These are phyloP conservation scores for Gossypium laxum DNA, from an alignment of 441 rosid genomes.

Conservation along the genomic window DNA sequence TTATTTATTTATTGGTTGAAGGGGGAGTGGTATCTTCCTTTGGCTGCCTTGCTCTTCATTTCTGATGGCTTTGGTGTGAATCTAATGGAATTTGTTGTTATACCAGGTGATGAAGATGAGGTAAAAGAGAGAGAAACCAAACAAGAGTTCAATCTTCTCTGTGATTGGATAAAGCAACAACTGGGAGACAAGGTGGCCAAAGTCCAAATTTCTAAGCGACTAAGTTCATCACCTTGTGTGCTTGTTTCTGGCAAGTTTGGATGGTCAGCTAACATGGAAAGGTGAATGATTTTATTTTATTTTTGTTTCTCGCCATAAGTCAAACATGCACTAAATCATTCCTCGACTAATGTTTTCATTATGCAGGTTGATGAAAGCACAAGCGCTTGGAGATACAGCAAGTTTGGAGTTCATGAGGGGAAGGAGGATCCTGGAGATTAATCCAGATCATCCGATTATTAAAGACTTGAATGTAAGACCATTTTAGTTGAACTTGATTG, in stretches of 20 bases:
- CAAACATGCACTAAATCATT: background rate
- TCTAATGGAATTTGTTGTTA: constrained; percentile 7
- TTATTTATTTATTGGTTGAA: background rate
- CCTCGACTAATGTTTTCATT: background rate
- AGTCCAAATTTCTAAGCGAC: constrained; percentile 82
- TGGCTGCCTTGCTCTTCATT: background rate
- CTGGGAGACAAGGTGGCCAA: constrained; percentile 93
- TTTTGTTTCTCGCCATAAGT: background rate
- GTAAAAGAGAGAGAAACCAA: constrained; percentile 65
- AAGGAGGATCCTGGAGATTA: constrained; percentile 82
- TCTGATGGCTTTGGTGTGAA: background rate
- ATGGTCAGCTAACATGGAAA: constrained; percentile 99
- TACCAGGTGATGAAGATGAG: constrained; percentile 79
- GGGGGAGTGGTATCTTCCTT: background rate
- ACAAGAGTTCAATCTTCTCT: constrained; percentile 68
- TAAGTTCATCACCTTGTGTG: constrained; percentile 94
- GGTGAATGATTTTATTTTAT: constrained; percentile 31
- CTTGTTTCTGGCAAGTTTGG: constrained; percentile 95
- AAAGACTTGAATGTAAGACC: constrained; percentile 75
- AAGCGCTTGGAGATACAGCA: constrained; percentile 86
- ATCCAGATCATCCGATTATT: constrained; percentile 82
- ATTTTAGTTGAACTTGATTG: background rate
- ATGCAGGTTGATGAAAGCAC: constrained; percentile 89
- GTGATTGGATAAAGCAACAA: constrained; percentile 92
- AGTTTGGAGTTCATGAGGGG: constrained; percentile 98